Evolutionary conservation across 2,329 filamentous ascomycete genomes (phyloP).

Genomic region (Colletotrichum gigasporum): DNA sequence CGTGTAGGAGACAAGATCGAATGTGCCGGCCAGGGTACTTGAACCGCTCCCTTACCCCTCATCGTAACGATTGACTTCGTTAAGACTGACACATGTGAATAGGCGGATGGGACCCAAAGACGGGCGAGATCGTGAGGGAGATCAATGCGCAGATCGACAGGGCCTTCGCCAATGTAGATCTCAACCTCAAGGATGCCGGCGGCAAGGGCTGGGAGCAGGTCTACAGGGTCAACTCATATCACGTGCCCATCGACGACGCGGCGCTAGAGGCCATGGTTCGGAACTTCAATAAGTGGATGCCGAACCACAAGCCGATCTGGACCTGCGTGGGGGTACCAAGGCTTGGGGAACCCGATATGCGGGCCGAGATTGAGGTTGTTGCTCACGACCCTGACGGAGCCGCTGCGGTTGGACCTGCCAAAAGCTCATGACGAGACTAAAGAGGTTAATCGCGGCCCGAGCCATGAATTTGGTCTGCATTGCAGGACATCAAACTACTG

Average conservation of each 20-base stretch:
- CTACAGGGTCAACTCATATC: constrained; percentile 56
- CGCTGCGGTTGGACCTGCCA: background rate
- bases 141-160: constrained; percentile 57
- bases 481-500: no score
- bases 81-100: background rate
- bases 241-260: constrained; percentile 51
- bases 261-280: constrained; percentile 51
- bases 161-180: constrained; percentile 67
- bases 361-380: constrained; percentile 67
- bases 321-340: constrained; percentile 60
- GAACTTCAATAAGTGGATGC: constrained; percentile 60
- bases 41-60: background rate
- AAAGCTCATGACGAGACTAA: background rate
- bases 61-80: no score
- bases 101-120: constrained; percentile 46
- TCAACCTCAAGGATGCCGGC: constrained; percentile 58
- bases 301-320: constrained; percentile 62
- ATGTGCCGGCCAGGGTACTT: constrained; percentile 55
- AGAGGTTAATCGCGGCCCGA: no score
- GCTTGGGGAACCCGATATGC: constrained; percentile 60
- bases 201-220: constrained; percentile 67
- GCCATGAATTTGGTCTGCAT: no score
- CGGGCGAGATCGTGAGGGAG: constrained; percentile 40
- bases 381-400: constrained; percentile 54
- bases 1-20: constrained; percentile 58